Conservation (phyloP, 2,329 filamentous ascomycete species). For the Gaeumannomyces tritici region DNA sequence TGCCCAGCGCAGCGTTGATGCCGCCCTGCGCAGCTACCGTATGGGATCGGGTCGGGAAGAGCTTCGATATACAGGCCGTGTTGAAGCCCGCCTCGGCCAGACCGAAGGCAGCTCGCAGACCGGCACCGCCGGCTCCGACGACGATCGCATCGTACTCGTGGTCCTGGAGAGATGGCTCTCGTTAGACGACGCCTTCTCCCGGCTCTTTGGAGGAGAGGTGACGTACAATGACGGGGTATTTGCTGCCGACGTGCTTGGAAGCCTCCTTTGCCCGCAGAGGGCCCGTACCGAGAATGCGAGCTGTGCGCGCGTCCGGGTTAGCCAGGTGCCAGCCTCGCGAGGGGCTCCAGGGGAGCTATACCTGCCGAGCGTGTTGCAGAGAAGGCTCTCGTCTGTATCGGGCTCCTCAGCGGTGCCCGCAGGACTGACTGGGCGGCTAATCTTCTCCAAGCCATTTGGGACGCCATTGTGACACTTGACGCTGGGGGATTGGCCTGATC, state of each 20-base stretch:
- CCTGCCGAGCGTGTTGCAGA: conserved; percentile 76
- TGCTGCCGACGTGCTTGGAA: conserved; percentile 72
- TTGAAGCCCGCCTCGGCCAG: conserved; percentile 84
- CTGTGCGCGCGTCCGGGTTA: conserved; percentile 28
- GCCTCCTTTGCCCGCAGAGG: conserved; percentile 91
- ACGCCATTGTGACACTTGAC: conserved; percentile 36
- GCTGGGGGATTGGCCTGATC: background rate
- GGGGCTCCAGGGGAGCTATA: conserved; percentile 31
- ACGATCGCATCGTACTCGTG: conserved; percentile 99
- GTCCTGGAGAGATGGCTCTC: conserved; percentile 46
- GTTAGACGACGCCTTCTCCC: background rate
- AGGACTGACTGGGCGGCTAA: conserved; percentile 37
- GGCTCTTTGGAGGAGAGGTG: background rate
- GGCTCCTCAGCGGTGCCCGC: conserved; percentile 23
- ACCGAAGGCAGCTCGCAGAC: conserved; percentile 75
- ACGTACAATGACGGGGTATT: conserved; percentile 90
- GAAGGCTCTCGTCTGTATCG: conserved; percentile 62
- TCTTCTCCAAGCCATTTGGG: conserved; percentile 56
- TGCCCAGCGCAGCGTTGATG: conserved; percentile 81
- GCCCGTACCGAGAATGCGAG: conserved; percentile 76
- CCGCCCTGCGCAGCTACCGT: conserved; percentile 76
- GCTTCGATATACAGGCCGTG: conserved; percentile 79
- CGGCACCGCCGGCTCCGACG: conserved; percentile 73
- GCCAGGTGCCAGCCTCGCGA: conserved; percentile 1
- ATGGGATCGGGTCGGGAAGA: conserved; percentile 78